Base-by-base conservation (phyloP, 192 early-diverging fungal genomes). In the Backusella luteola region DNA sequence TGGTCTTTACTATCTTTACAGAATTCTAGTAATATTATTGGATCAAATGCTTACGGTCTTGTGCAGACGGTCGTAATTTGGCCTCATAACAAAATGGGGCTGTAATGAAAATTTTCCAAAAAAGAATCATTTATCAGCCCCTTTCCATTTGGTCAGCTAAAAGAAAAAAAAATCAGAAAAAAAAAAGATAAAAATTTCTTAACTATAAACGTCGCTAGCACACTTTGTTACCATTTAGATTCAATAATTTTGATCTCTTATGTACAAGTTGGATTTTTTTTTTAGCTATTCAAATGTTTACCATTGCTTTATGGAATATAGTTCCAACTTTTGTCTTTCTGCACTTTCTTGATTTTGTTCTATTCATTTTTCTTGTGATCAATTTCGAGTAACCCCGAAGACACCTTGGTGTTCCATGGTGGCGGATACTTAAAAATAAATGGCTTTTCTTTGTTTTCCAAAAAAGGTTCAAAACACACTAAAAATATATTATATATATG, bases 401-500 rank as follows among this genome's bases (percentile, higher is more conserved):
- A 11, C 53, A n/a, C 4, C n/a, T n/a, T n/a, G n/a, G n/a, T n/a
- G n/a, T n/a, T n/a, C n/a, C 26, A 5, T 23, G 11, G 1, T 12
- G 9, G n/a, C 53, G 21, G 53, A 5, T 21, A 59, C 53, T 59
- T 26, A 26, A 59, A 32, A 59, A 59, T 26, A 8, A 59, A 4
- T 11, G 21, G 53, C n/a, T n/a, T 59, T 59, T 59, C 53, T 59
- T 59, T 59, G 53, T 59, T 59, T 59, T 59, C 53, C 53, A 59
- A 59, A 59, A 26, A 26, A 26, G 21, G 53, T 23, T 11, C 53
- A 59, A 59, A 59, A 3, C 53, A 9, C 53, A 59, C 53, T 59
- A 59, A 59, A 59, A 59, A 59, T 59, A 59, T 23, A 23, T 26
- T 59, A 23, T 59, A 56, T 56, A 23, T 56, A 59, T 59, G 53